Base-by-base conservation (phyloP, 2,329 filamentous ascomycete species). In the Myotisia sp. region DNA sequence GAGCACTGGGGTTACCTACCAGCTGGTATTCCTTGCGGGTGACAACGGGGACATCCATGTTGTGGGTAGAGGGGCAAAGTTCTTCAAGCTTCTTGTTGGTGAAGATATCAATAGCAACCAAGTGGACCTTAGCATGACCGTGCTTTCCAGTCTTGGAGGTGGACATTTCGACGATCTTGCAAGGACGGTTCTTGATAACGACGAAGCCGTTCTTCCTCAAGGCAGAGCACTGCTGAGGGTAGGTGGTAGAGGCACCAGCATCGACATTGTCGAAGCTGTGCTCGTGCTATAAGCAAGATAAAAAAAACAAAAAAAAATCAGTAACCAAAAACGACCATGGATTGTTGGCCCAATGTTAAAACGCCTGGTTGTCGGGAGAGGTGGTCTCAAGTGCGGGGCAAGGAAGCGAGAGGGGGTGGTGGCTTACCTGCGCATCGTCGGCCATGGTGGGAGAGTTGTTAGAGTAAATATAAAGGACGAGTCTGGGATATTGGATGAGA, bases 141-240 rank as follows among this genome's bases (percentile, higher is more conserved):
- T 98, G 90, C 84, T 98, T 98, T 70, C 90, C 90, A 52, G 90
- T 98, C 86, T 98, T 98, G 65, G 90, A 98, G 71, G 90, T 98
- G 52, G 85, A 93, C 92, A 98, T 98, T 61, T 98, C 90, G 65
- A 95, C 83, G 56, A 98, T 98, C 82, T 95, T 98, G 86, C 90
- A 98, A 55, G 90, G 92, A 55, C 90, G 90, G 68, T 73, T 70
- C 79, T 98, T 98, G 71, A 98, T 95, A 64, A 87, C 79, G 65
- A 98, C 90, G 74, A 81, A 79, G 50, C 90, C 87, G 79, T 92
- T 92, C 86, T 98, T 95, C 64, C 90, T 81, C 74, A 98, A 76
- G 57, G 92, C 87, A 70, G 92, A 98, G 70, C 90, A 98, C 76
- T 98, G 90, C 84, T 92, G 92, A 54, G 90, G 90, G 71, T 62